These are phyloP conservation scores for Stephania cephalantha DNA, from an alignment of 164 flowering plant species.

Conservation along the genomic window DNA sequence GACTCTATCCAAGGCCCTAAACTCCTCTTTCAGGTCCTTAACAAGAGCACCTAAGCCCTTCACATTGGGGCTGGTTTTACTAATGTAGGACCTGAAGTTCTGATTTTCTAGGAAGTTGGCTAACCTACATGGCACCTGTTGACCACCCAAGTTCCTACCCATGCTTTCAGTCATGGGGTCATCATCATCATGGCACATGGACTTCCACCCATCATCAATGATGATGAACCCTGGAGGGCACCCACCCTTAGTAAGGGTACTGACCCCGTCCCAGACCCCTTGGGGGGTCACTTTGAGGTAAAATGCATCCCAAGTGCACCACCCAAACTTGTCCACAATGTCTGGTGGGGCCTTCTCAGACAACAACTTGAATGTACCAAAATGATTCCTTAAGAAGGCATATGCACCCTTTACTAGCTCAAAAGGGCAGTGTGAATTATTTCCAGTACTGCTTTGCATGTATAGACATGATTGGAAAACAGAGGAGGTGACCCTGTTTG, in stretches of 20 bases:
- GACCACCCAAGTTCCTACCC: constrained; percentile 44
- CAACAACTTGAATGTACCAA: constrained; percentile 35
- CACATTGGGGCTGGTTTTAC: constrained; percentile 6
- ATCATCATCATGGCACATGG: constrained; percentile 38
- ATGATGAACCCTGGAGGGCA: constrained; percentile 60
- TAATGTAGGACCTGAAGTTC: constrained; percentile 51
- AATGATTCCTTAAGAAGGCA: constrained; percentile 35
- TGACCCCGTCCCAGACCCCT: constrained; percentile 57
- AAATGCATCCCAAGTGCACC: constrained; percentile 87
- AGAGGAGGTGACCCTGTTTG: constrained; percentile 32
- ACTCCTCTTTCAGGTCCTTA: constrained; percentile 57
- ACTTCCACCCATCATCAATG: constrained; percentile 81
- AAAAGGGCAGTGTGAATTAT: constrained; percentile 41
- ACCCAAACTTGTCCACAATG: constrained; percentile 61
- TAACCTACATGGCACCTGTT: constrained; percentile 66
- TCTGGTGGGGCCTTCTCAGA: constrained; percentile 54
- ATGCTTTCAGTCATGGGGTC: constrained; percentile 41
- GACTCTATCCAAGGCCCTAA: constrained; percentile 47
- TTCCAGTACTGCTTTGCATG: constrained; percentile 46
- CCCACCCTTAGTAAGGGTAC: constrained; percentile 53
- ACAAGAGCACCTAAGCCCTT: constrained; percentile 73
- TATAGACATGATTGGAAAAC: constrained; percentile 37
- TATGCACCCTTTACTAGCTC: constrained; percentile 42
- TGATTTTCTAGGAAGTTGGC: constrained; percentile 50
- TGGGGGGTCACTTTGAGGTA: constrained; percentile 43